These are phyloP conservation scores for Xylaria cubensis DNA, from an alignment of 495 filamentous ascomycete species.

Conservation along the genomic window DNA sequence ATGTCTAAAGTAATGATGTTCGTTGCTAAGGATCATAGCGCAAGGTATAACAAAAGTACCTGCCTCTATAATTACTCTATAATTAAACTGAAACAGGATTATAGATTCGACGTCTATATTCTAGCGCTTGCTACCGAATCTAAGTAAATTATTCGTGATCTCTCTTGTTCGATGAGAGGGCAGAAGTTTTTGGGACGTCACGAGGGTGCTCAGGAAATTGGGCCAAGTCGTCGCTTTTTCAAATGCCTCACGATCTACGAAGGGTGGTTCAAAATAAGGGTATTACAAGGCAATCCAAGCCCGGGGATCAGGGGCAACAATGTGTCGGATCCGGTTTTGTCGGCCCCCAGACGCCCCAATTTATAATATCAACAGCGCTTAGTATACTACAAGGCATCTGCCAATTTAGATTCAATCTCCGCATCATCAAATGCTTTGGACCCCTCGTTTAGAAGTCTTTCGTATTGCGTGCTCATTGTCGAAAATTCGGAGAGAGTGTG, in stretches of 20 bases:
- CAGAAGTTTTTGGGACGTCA: background rate
- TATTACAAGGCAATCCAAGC: constrained; percentile 2
- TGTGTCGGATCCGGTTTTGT: constrained; percentile 21
- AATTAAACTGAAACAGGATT: constrained; percentile 6
- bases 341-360: background rate
- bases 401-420: constrained; percentile 4
- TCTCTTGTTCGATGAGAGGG: background rate
- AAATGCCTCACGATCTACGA: background rate
- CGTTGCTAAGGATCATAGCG: background rate
- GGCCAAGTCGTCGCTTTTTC: background rate
- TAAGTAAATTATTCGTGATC: background rate
- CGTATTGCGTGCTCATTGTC: background rate
- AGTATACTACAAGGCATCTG: background rate
- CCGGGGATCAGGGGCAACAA: constrained; percentile 25
- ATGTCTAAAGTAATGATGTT: background rate
- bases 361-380: constrained; percentile 1
- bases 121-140: background rate
- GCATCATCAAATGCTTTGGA: constrained; percentile 13
- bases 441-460: constrained; percentile 1
- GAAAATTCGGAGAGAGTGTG: background rate
- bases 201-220: background rate
- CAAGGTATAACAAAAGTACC: constrained; percentile 8
- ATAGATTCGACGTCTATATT: background rate
- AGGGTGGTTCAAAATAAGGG: background rate
- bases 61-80: constrained; percentile 3